Percentiles rank a stretch among this genome's conserved stretches.
Conservation (phyloP, 805 yeast genomes). For the Ascoidea tarda region DNA sequence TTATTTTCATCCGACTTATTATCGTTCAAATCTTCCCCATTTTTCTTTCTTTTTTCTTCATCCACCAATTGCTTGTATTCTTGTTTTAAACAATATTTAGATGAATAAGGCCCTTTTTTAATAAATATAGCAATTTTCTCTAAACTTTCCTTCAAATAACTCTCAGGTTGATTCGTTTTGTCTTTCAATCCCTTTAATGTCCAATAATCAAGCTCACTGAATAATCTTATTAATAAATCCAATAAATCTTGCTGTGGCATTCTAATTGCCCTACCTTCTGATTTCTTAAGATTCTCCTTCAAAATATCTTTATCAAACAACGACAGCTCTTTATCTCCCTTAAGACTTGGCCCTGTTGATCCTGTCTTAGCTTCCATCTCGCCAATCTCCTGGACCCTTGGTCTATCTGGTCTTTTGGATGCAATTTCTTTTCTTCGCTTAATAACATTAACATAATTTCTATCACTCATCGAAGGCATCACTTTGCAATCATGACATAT, state of each 20-base stretch:
- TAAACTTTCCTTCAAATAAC: constrained; percentile 77
- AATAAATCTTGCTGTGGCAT: constrained; percentile 87
- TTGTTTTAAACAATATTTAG: constrained; percentile 79
- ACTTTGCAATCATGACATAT: constrained; percentile 88
- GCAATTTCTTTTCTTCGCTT: constrained; percentile 35
- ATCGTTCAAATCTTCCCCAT: constrained; percentile 16
- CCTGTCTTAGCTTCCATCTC: constrained; percentile 22
- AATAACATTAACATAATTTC: constrained; percentile 52
- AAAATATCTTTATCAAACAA: neutral
- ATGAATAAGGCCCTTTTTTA: constrained; percentile 91
- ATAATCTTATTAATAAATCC: constrained; percentile 76
- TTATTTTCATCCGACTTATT: constrained; percentile 12
- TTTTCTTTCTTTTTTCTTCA: constrained; percentile 47
- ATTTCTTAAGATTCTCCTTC: constrained; percentile 4
- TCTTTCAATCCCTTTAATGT: constrained; percentile 87
- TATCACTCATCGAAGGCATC: constrained; percentile 63
- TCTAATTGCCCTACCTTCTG: constrained; percentile 82
- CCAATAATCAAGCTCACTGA: constrained; percentile 96
- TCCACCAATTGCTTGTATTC: constrained; percentile 78
- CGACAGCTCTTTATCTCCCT: neutral
- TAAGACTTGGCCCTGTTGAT: constrained; percentile 16
- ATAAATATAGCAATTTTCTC: constrained; percentile 82
- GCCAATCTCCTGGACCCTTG: constrained; percentile 25
- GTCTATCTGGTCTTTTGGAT: constrained; percentile 33
- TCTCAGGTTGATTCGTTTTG: constrained; percentile 91